A percentile compares a stretch with the other conserved stretches of the same genome.
These are phyloP conservation scores for Pichia sp. DNA, from an alignment of 1,139 yeast species.

Conservation along the genomic window DNA sequence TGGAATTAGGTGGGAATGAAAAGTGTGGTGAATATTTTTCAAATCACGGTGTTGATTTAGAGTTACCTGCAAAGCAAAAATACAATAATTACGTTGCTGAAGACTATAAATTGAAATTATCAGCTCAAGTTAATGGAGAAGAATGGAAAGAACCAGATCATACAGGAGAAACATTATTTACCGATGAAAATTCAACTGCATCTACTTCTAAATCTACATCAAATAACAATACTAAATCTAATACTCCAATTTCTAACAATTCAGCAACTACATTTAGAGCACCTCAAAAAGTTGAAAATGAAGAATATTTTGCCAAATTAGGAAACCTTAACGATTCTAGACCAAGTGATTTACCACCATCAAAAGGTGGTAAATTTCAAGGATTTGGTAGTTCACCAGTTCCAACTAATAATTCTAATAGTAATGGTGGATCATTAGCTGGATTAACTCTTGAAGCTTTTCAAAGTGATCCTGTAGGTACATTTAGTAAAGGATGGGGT, in stretches of 20 bases:
- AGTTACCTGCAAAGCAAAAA: constrained; percentile 61
- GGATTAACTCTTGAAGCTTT: constrained; percentile 67
- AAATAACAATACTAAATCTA: background rate
- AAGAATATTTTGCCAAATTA: constrained; percentile 71
- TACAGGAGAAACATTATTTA: constrained; percentile 43
- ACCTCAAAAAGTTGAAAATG: constrained; percentile 56
- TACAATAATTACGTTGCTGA: constrained; percentile 89
- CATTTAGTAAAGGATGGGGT: constrained; percentile 91
- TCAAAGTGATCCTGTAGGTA: constrained; percentile 83
- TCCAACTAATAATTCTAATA: constrained; percentile 24
- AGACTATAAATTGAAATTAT: constrained; percentile 79
- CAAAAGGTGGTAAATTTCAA: constrained; percentile 87
- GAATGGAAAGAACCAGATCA: constrained; percentile 66
- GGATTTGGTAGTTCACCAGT: constrained; percentile 86
- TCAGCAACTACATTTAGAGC: constrained; percentile 4
- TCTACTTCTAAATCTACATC: constrained; percentile 4
- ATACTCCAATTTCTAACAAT: background rate
- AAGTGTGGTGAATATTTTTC: constrained; percentile 63
- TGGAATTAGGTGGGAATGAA: constrained; percentile 95
- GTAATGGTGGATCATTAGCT: constrained; percentile 38
- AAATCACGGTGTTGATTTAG: constrained; percentile 64
- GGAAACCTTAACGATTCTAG: constrained; percentile 69
- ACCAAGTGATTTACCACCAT: constrained; percentile 80
- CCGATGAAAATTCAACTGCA: constrained; percentile 10
- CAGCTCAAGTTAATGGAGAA: constrained; percentile 68